Evolutionary conservation across 2,329 filamentous ascomycete species (phyloP), one percentile per base, ranked within the genome.

Genomic region (Cladosporium cucumerinum): DNA sequence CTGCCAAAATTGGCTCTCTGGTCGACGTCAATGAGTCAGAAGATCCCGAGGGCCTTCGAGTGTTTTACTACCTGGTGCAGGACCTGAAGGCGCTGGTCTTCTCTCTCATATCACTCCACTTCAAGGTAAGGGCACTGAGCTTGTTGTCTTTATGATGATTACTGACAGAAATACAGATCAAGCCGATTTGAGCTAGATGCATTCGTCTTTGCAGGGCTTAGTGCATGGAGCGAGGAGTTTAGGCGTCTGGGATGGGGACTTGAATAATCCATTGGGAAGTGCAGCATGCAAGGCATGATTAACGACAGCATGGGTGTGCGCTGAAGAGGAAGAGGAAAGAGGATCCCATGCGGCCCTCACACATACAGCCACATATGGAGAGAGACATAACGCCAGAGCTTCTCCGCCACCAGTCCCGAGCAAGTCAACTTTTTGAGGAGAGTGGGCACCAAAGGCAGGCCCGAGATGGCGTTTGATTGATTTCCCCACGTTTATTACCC

Each of bases 1-100:
- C 95, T 32, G 95, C 95, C 39, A 99, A 99, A 81, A 98, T 99
- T 71, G 95, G 95, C 67, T 98, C 95, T 10, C 82, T 99, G 59
- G 93, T 97, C 70, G 95, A 99, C 76, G 95, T 99, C 66, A 96
- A 93, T 59, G 95, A 98, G 76, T 97, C 93, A 2, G 90, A 92
- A 60, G 95, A 99, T 75, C 95, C 95, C 1, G 95, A 99, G 79
- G 95, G 95, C 32, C 86, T 99, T 14, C 88, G 95, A 58, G 95
- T 99, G 3, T 99, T 99, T 79, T 99, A 99, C 82, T 99, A 99
- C 76, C 88, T 99, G 8, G 94, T 98, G 5, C 95, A 99, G 76
- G 95, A 99, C 76, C 82, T 99, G 28, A 99, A 98, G 81, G 95
- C 95, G 0, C 83, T 99, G 43, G 92, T 99, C 3, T 99, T 99